A percentile compares a stretch with the other conserved stretches of the same genome.
These are phyloP conservation scores for Citrus cavaleriei DNA, from an alignment of 345 rosid species.

Conservation along the genomic window DNA sequence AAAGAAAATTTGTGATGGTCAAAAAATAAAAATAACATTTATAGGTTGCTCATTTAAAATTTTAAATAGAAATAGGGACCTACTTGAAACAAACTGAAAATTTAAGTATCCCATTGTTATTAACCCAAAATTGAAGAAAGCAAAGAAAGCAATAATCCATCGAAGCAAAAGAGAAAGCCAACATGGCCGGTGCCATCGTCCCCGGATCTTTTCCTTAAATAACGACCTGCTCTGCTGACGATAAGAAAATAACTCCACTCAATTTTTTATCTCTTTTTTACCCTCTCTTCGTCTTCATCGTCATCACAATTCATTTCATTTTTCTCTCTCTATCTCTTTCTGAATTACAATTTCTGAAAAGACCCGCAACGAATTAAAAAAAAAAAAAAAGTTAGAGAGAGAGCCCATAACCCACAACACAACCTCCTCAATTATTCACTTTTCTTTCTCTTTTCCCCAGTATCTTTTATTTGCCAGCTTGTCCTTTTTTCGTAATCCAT, in stretches of 20 bases:
- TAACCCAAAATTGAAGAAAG: no score
- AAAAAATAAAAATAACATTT: no score
- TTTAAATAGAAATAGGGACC: no score
- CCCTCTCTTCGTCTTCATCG: neutral
- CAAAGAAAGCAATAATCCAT: neutral
- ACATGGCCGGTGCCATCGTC: conserved; percentile 43
- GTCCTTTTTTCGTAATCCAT: neutral
- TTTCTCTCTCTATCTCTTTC: neutral
- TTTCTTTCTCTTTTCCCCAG: conserved; percentile 5
- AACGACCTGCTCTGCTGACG: conserved; percentile 9
- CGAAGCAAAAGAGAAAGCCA: conserved; percentile 9
- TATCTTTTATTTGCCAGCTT: neutral
- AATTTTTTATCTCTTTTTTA: neutral
- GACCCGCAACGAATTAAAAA: neutral
- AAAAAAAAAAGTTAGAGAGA: conserved; percentile 28
- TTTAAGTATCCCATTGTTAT: neutral
- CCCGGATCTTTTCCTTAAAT: conserved; percentile 40
- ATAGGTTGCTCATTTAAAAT: no score
- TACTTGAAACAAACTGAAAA: no score
- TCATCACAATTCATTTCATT: conserved; percentile 12
- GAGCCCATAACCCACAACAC: neutral
- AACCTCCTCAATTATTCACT: conserved; percentile 32
- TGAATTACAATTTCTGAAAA: conserved; percentile 27
- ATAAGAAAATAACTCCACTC: no score
- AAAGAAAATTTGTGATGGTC: no score